Evolutionary conservation across 1,284 basidiomycete species (phyloP).

Genomic region (Stereum hirsutum): DNA sequence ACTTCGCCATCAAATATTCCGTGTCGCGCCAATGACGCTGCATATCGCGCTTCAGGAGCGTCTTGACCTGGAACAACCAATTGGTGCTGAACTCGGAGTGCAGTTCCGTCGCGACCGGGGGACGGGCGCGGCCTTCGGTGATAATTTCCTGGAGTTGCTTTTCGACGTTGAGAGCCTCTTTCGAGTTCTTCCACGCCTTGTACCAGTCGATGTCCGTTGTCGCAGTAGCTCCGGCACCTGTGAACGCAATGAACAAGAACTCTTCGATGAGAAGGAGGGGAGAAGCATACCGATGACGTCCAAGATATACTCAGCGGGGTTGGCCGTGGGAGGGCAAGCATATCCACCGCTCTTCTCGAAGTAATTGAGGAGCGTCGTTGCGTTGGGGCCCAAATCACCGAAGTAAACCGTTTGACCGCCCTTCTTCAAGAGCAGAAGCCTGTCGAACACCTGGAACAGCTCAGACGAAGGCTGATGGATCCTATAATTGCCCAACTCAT

Average conservation of each 20-base stretch:
- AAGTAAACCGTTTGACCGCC: slow-evolving; percentile 74
- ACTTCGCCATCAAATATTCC: slow-evolving; percentile 70
- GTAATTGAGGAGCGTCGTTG: slow-evolving; percentile 52
- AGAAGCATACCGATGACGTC: neutral
- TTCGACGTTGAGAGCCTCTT: neutral
- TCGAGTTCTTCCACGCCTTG: slow-evolving; percentile 1
- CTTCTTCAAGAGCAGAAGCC: slow-evolving; percentile 52
- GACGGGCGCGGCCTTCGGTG: slow-evolving; percentile 20
- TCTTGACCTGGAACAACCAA: slow-evolving; percentile 32
- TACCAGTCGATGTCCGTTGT: neutral
- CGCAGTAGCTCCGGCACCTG: slow-evolving; percentile 1
- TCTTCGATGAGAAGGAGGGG: slow-evolving; percentile 14
- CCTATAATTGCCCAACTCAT: no score
- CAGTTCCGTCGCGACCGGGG: slow-evolving; percentile 18
- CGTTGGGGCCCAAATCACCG: slow-evolving; percentile 68
- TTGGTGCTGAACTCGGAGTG: slow-evolving; percentile 40
- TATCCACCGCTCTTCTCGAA: slow-evolving; percentile 58
- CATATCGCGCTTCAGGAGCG: slow-evolving; percentile 40
- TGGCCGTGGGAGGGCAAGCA: slow-evolving; percentile 48
- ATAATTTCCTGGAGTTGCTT: slow-evolving; percentile 8
- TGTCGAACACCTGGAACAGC: slow-evolving; percentile 72
- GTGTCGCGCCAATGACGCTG: slow-evolving; percentile 57
- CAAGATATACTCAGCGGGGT: slow-evolving; percentile 24
- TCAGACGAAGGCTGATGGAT: slow-evolving; percentile 71
- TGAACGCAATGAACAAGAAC: slow-evolving; percentile 17